These are phyloP conservation scores for Boletus sp. DNA, from an alignment of 1,284 basidiomycete species.

Conservation along the genomic window DNA sequence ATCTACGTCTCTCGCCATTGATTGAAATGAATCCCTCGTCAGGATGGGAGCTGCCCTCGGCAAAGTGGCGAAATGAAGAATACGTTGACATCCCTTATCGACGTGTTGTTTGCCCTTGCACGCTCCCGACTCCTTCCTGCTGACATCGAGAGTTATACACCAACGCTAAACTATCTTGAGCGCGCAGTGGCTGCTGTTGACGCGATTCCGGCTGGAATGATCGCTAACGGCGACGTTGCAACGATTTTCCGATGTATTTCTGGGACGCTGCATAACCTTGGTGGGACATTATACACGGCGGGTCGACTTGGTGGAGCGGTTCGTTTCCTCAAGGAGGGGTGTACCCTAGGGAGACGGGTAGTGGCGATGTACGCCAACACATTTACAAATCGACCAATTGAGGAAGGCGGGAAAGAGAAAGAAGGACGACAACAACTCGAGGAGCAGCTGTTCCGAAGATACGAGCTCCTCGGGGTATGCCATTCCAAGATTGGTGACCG, in stretches of 20 bases:
- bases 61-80: conserved; percentile 34
- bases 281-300: conserved; percentile 64
- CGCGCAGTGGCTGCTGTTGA: conserved; percentile 46
- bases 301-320: conserved; percentile 61
- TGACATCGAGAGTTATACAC: conserved; percentile 55
- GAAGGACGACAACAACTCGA: conserved; percentile 63
- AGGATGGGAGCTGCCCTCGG: conserved; percentile 33
- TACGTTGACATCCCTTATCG: conserved; percentile 54
- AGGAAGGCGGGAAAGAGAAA: conserved; percentile 40
- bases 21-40: neutral
- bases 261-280: conserved; percentile 68
- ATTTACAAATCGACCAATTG: conserved; percentile 9
- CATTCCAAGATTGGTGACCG: conserved; percentile 74
- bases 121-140: conserved; percentile 48
- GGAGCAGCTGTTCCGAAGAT: conserved; percentile 67
- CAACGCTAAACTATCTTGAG: conserved; percentile 52
- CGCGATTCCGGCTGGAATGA: conserved; percentile 7
- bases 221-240: conserved; percentile 39
- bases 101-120: conserved; percentile 64
- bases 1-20: neutral
- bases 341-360: conserved; percentile 54
- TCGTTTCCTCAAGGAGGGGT: conserved; percentile 66
- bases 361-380: conserved; percentile 34
- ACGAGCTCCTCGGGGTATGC: conserved; percentile 80
- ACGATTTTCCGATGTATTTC: conserved; percentile 69